These are phyloP conservation scores for Trichosporon faecale DNA, from an alignment of 1,284 basidiomycete genomes.

Conservation along the genomic window DNA sequence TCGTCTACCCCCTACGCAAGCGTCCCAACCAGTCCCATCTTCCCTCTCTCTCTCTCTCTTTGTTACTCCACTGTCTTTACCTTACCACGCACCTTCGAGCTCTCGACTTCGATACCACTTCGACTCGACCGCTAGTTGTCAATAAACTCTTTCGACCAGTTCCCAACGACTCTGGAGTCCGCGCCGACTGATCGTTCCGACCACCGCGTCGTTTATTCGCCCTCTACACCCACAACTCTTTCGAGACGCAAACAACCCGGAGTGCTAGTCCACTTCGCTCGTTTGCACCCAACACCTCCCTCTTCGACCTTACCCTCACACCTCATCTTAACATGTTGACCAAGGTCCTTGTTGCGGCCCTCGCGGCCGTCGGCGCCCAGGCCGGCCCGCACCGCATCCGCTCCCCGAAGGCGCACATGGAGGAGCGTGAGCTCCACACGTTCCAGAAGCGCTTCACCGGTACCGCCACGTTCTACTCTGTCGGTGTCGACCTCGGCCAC, in stretches of 20 bases:
- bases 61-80: conserved; percentile 2
- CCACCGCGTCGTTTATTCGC: not conserved
- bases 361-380: not conserved
- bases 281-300: not conserved
- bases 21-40: not conserved
- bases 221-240: not conserved
- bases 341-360: not conserved
- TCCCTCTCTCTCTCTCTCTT: not conserved
- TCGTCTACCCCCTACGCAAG: conserved; percentile 1
- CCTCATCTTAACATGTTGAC: not conserved
- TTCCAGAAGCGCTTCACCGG: conserved; percentile 8
- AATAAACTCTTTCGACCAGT: not conserved
- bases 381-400: conserved; percentile 1
- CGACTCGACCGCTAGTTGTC: not conserved
- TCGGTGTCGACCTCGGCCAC: conserved; percentile 11
- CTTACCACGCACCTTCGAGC: not conserved
- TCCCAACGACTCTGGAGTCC: conserved; percentile 2
- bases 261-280: conserved; percentile 1
- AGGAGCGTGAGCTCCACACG: conserved; percentile 4
- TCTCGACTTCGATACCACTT: not conserved
- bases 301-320: not conserved
- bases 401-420: not conserved
- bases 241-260: not conserved
- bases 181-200: conserved; percentile 2
- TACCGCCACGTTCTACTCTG: conserved; percentile 5